These are phyloP conservation scores for Diphasiastrum complanatum DNA, from an alignment of 83 land plant genomes.

Conservation along the genomic window DNA sequence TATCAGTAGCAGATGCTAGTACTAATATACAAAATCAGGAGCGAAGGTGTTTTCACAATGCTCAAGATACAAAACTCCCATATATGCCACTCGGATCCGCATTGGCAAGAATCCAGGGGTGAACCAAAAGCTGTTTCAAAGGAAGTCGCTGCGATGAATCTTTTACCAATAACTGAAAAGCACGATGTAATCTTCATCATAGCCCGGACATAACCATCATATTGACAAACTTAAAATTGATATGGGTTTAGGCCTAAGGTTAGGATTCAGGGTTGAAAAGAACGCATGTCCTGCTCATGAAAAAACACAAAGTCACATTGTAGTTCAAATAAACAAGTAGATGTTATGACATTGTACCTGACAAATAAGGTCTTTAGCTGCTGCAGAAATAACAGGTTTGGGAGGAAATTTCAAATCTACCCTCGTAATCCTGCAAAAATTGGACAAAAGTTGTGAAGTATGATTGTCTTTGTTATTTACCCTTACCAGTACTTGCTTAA, in stretches of 20 bases:
- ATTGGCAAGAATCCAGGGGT: slow-evolving; percentile 90
- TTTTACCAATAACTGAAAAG: slow-evolving; percentile 68
- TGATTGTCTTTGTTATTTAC: not conserved
- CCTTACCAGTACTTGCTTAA: not conserved
- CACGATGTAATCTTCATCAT: not conserved
- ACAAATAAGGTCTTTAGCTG: slow-evolving; percentile 80
- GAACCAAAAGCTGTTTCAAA: slow-evolving; percentile 62
- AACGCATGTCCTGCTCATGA: no score
- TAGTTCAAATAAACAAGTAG: not conserved
- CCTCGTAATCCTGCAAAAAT: slow-evolving; percentile 55
- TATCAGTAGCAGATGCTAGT: slow-evolving; percentile 6
- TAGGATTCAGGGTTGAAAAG: not conserved
- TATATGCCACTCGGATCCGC: slow-evolving; percentile 83
- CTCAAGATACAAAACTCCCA: slow-evolving; percentile 3
- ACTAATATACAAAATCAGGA: slow-evolving; percentile 5
- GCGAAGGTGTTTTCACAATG: not conserved
- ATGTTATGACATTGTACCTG: slow-evolving; percentile 39
- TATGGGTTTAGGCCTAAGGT: not conserved
- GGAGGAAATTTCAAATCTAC: slow-evolving; percentile 87
- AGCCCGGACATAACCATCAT: not conserved
- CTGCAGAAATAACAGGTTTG: slow-evolving; percentile 63
- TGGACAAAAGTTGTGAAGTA: not conserved
- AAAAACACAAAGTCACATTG: not conserved
- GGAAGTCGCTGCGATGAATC: slow-evolving; percentile 70
- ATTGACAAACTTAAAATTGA: not conserved